Percentiles rank a stretch among this genome's conserved stretches.
These are phyloP conservation scores for Fusarium sp. DNA, from an alignment of 2,329 filamentous ascomycete species.

Conservation along the genomic window DNA sequence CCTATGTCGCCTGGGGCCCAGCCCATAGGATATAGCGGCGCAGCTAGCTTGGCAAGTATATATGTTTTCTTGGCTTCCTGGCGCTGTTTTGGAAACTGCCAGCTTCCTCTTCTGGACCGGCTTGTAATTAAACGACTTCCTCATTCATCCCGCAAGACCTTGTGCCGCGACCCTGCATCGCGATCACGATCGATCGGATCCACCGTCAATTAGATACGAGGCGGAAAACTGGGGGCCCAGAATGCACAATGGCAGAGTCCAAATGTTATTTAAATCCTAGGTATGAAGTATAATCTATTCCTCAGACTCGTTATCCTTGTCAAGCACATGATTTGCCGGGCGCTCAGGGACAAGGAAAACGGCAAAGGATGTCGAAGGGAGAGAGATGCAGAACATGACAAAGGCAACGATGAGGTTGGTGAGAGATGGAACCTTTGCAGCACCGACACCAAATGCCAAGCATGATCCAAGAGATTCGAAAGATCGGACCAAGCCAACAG, in stretches of 20 bases:
- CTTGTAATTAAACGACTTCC: background rate
- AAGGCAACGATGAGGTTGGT: constrained; percentile 60
- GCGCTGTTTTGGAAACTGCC: accelerated
- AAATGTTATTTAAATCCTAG: background rate
- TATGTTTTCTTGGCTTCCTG: background rate
- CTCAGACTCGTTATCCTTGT: constrained; percentile 4
- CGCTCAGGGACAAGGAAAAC: constrained; percentile 52
- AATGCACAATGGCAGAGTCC: background rate
- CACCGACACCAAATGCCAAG: constrained; percentile 59
- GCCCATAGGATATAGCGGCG: background rate
- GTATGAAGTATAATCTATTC: background rate
- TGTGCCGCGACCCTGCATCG: background rate
- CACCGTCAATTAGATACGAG: too few species aligned
- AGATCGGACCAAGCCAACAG: constrained; percentile 58
- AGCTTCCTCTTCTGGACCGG: background rate
- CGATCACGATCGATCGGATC: background rate
- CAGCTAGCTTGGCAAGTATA: background rate
- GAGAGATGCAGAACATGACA: constrained; percentile 57
- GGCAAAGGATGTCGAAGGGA: constrained; percentile 50
- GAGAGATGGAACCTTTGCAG: constrained; percentile 57
- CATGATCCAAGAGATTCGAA: constrained; percentile 61
- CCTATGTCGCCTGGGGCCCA: background rate
- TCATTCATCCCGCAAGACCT: background rate
- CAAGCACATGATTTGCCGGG: constrained; percentile 21
- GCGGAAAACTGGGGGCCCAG: accelerated